Evolutionary conservation across 768 basidiomycete species (phyloP), one percentile per base, ranked within the genome.

Genomic region (Auricularia heimuer): DNA sequence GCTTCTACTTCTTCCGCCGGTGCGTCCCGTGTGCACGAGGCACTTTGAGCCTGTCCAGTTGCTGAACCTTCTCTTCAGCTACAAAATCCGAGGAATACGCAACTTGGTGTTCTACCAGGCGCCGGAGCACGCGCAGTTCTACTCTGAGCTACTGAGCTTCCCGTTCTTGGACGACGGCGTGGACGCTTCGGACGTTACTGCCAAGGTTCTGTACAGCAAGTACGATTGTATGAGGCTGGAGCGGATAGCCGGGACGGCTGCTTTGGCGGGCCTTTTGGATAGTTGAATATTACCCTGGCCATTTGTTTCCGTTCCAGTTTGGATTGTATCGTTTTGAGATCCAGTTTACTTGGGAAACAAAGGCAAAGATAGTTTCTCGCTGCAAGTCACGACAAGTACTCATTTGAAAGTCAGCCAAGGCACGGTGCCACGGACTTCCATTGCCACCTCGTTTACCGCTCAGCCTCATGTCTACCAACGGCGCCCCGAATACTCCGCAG

Each of bases 1-100:
- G 97, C n/a, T 98, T 98, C 81, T 95, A 99, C 75, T 99, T 98
- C 75, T 98, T 93, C 81, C 85, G 92, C 68, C 80, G 94, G 89
- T 87, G 54, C 54, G 79, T 73, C 2, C 33, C 56, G 8, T 10
- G 45, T 44, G 24, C 16, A 35, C 63, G 7, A 29, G 12, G 45
- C 47, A 3, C 54, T 67, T 21, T 35, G 24, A 54, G 54, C 21
- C 63, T 21, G 29, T 62, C 21, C 29, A 35, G 62, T 36, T 12
- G 63, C 61, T 66, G 64, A 18, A 3, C 21, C 33, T 1, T 34
- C 21, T 68, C 21, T 14, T 42, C 71, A 92, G 94, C 65, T 98
- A 98, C 78, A 93, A 92, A 69, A 85, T 98, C 62, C 82, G 94
- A 69, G 97, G 96, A 4, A 91, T 93, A 65, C 88, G 90, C 62